Conservation (phyloP, 164 flowering plant species). For the Taxillus chinensis region DNA sequence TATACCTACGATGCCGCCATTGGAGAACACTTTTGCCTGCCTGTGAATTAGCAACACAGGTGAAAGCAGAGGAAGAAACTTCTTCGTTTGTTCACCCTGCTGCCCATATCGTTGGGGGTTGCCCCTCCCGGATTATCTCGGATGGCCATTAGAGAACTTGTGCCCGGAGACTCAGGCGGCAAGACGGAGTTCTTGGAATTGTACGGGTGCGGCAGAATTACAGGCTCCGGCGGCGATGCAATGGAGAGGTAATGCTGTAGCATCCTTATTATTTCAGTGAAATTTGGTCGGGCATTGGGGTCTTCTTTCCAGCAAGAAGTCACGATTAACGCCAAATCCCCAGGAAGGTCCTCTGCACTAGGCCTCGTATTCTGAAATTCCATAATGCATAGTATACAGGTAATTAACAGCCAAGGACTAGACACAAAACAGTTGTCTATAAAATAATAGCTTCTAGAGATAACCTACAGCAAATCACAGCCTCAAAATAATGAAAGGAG, state of each 20-base stretch:
- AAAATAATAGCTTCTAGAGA: too few relatives aligned
- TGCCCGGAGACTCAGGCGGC: slow-evolving; percentile 93
- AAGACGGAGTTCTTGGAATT: slow-evolving; percentile 48
- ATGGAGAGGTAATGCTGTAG: slow-evolving; percentile 55
- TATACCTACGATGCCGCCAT: neutral
- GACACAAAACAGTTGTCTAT: too few relatives aligned
- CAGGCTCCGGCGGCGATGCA: slow-evolving; percentile 49
- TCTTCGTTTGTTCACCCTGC: slow-evolving; percentile 33
- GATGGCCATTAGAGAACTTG: slow-evolving; percentile 68
- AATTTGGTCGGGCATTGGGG: slow-evolving; percentile 76
- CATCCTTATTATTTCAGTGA: slow-evolving; percentile 79
- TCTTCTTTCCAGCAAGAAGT: slow-evolving; percentile 95
- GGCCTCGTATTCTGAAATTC: slow-evolving; percentile 74
- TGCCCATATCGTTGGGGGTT: slow-evolving; percentile 25
- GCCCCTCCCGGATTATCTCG: slow-evolving; percentile 41
- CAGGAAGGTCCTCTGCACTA: slow-evolving; percentile 76
- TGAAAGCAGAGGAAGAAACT: slow-evolving; percentile 70
- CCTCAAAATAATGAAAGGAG: too few relatives aligned
- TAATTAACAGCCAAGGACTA: too few relatives aligned
- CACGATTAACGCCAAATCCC: slow-evolving; percentile 62
- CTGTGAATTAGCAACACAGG: slow-evolving; percentile 38
- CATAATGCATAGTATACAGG: too few relatives aligned
- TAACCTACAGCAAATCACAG: too few relatives aligned
- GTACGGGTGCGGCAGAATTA: slow-evolving; percentile 38
- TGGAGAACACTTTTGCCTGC: neutral